phyloP scores from a whole-genome alignment of 306 rosid genomes.

The Lotus japonicus region DNA sequence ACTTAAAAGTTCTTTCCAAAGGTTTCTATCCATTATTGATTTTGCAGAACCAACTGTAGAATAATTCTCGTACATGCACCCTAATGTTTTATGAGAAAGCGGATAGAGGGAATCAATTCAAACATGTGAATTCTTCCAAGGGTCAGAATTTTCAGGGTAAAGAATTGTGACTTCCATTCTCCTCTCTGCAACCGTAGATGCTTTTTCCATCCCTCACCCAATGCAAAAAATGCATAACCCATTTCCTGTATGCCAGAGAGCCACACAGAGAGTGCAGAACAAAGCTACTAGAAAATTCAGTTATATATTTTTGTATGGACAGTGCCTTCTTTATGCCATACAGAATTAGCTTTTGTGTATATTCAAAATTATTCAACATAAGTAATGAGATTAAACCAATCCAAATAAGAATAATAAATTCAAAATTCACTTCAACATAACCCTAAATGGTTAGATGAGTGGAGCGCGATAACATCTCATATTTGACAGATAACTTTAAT shows the following conservation, averaged over 20 bases:
- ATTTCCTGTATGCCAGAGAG: conserved; percentile 27
- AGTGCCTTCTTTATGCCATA: conserved; percentile 3
- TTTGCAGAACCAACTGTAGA: too few relatives aligned
- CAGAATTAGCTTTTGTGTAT: neutral
- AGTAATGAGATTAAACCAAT: conserved; percentile 2
- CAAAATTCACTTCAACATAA: neutral
- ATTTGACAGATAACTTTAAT: too few relatives aligned
- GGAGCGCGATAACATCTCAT: too few relatives aligned
- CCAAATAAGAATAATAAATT: neutral
- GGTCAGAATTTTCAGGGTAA: conserved; percentile 20
- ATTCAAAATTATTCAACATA: conserved; percentile 4
- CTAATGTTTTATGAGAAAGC: neutral
- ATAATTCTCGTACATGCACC: too few relatives aligned
- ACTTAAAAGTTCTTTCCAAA: too few relatives aligned
- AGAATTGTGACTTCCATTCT: conserved; percentile 34
- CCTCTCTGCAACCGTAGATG: conserved; percentile 20
- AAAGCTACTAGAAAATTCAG: neutral
- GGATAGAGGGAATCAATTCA: conserved; percentile 10
- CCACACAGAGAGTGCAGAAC: conserved; percentile 2
- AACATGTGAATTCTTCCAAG: conserved; percentile 25
- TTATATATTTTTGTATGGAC: conserved; percentile 22
- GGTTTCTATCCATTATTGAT: too few relatives aligned
- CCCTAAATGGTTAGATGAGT: too few relatives aligned
- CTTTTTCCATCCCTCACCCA: conserved; percentile 27
- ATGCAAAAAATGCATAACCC: conserved; percentile 20